Conservation (phyloP, 805 yeast genomes). For the Candida quercuum region DNA sequence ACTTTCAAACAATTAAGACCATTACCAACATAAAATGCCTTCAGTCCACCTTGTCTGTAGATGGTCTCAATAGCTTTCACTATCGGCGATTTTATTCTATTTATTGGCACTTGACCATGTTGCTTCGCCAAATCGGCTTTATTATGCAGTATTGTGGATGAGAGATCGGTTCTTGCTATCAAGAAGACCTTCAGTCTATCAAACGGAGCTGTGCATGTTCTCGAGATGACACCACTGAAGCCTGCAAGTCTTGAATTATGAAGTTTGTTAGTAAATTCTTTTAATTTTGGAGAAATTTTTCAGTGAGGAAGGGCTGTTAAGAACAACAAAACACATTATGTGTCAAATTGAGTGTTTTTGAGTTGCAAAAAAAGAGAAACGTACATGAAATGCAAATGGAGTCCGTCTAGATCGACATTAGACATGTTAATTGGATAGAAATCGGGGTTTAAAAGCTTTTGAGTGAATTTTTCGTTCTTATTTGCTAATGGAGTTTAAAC, state of each 20-base stretch:
- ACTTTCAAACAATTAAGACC: conserved; percentile 91
- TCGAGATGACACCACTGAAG: conserved; percentile 87
- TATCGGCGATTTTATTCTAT: conserved; percentile 64
- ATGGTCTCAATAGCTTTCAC: conserved; percentile 74
- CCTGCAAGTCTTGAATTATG: conserved; percentile 72
- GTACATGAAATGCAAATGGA: conserved; percentile 1
- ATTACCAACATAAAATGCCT: conserved; percentile 90
- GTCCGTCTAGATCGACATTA: background rate
- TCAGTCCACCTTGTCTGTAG: conserved; percentile 84
- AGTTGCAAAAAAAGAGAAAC: background rate
- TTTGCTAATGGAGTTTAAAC: too few relatives aligned
- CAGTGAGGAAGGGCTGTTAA: too few relatives aligned
- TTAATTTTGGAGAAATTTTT: too few relatives aligned
- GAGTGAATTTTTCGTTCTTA: too few relatives aligned
- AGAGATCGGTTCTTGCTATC: conserved; percentile 82
- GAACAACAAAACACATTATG: too few relatives aligned
- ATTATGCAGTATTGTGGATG: conserved; percentile 62
- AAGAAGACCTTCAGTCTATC: conserved; percentile 91
- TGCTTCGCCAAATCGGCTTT: conserved; percentile 42
- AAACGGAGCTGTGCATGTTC: conserved; percentile 96
- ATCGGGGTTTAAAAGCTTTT: too few relatives aligned
- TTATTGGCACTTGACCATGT: conserved; percentile 30
- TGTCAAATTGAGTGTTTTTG: too few relatives aligned
- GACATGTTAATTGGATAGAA: background rate
- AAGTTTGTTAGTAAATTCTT: background rate